A percentile compares a stretch with the other conserved stretches of the same genome.
These are phyloP conservation scores for Saussurea involucrata DNA, from an alignment of 129 eudicot species.

Conservation along the genomic window DNA sequence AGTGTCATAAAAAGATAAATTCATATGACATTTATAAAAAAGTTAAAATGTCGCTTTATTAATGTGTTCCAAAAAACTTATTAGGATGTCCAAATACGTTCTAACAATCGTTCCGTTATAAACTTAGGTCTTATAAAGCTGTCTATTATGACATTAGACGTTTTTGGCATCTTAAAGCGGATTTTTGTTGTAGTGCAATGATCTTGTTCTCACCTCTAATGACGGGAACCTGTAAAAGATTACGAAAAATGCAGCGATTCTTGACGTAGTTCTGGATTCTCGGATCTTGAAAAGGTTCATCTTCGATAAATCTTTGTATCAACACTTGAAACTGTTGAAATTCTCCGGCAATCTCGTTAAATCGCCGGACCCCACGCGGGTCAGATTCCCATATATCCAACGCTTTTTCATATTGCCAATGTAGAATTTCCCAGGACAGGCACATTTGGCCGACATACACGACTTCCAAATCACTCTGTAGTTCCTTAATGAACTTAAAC, in stretches of 20 bases:
- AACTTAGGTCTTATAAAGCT: background rate
- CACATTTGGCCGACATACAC: conserved; percentile 97
- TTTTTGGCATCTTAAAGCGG: background rate
- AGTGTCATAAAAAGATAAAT: background rate
- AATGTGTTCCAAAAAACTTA: background rate
- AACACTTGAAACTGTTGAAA: conserved; percentile 97
- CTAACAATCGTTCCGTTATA: background rate
- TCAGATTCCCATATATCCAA: conserved; percentile 84
- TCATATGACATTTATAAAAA: too few species aligned
- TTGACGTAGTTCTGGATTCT: conserved; percentile 68
- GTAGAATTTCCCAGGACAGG: conserved; percentile 90
- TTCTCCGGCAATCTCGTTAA: conserved; percentile 79
- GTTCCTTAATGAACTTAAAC: conserved; percentile 57
- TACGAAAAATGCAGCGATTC: conserved; percentile 62
- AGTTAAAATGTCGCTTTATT: background rate
- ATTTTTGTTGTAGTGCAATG: background rate
- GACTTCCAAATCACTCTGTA: conserved; percentile 74
- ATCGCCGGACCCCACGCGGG: conserved; percentile 46
- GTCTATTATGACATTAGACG: background rate
- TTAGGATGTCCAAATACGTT: background rate
- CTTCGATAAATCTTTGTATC: conserved; percentile 76
- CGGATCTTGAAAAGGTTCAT: conserved; percentile 82
- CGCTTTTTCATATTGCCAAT: conserved; percentile 91
- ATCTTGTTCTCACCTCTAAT: conserved; percentile 57
- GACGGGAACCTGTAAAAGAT: conserved; percentile 93